Percentiles rank a stretch among this genome's conserved stretches.
phyloP scores from a whole-genome alignment of 345 rosid species.

The Rubroshorea leprosula region DNA sequence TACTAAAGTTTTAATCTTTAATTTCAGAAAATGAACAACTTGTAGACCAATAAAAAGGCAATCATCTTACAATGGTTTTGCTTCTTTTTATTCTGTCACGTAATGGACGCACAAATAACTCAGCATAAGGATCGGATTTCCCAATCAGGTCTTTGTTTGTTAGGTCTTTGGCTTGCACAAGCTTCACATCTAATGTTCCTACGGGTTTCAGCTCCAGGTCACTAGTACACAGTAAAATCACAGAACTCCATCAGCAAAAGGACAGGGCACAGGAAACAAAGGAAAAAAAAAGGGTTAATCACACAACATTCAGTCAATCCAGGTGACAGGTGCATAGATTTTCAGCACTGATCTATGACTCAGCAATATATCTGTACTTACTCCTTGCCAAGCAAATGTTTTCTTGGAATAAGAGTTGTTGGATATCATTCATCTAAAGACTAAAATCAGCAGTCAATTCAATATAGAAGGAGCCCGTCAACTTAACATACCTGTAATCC shows the following conservation, averaged over 20 bases:
- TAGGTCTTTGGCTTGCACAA: constrained; percentile 81
- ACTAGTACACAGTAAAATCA: constrained; percentile 28
- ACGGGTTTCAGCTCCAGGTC: constrained; percentile 80
- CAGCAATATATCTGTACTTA: too few relatives aligned
- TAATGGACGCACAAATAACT: constrained; percentile 70
- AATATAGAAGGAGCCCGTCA: constrained; percentile 3
- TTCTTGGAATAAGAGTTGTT: not conserved
- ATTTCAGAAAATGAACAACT: not conserved
- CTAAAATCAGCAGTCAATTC: not conserved
- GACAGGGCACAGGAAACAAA: not conserved
- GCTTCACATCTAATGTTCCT: constrained; percentile 85
- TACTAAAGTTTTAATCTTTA: constrained; percentile 4
- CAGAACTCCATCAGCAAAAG: not conserved
- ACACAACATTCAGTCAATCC: too few relatives aligned
- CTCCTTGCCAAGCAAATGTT: not conserved
- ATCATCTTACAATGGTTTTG: constrained; percentile 59
- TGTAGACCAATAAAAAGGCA: not conserved
- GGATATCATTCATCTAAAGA: not conserved
- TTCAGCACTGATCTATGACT: too few relatives aligned
- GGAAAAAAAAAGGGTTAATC: not conserved
- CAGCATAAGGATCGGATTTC: constrained; percentile 89
- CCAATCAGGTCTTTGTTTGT: constrained; percentile 82
- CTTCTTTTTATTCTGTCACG: constrained; percentile 64
- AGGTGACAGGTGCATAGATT: too few relatives aligned
- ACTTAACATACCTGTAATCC: constrained; percentile 63